phyloP scores from a whole-genome alignment of 148 eudicot species.

The Silene uniflora region DNA sequence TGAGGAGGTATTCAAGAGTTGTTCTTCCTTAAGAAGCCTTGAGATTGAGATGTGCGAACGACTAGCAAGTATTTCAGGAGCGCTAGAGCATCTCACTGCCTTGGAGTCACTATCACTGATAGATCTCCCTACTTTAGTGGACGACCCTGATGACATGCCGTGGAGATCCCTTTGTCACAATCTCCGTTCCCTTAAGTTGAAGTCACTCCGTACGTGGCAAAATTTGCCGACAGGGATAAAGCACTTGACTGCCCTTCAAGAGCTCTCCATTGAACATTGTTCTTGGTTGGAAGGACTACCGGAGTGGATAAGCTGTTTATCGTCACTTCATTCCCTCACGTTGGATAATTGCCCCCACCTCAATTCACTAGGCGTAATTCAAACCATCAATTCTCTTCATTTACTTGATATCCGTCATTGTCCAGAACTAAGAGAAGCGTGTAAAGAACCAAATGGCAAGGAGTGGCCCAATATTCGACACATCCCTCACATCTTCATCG shows the following conservation, averaged over 20 bases:
- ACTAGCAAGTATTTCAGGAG: background rate
- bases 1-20: conserved; percentile 6
- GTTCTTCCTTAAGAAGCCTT: conserved; percentile 17
- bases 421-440: background rate
- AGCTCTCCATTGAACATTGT: background rate
- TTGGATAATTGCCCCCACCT: background rate
- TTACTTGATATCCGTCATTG: background rate
- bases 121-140: background rate
- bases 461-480: conserved; percentile 15
- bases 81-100: conserved; percentile 16
- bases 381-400: conserved; percentile 13
- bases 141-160: conserved; percentile 5
- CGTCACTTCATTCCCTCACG: conserved; percentile 17
- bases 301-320: conserved; percentile 22
- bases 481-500: background rate
- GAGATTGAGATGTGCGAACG: accelerated
- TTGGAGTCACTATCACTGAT: conserved; percentile 9
- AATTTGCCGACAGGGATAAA: conserved; percentile 12
- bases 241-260: conserved; percentile 21
- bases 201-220: background rate
- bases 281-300: conserved; percentile 1
- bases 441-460: conserved; percentile 8
- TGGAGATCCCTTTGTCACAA: conserved; percentile 4
- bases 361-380: conserved; percentile 1
- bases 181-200: conserved; percentile 14